phyloP scores from a whole-genome alignment of 495 filamentous ascomycete species.

The Gamarada debralockiae region DNA sequence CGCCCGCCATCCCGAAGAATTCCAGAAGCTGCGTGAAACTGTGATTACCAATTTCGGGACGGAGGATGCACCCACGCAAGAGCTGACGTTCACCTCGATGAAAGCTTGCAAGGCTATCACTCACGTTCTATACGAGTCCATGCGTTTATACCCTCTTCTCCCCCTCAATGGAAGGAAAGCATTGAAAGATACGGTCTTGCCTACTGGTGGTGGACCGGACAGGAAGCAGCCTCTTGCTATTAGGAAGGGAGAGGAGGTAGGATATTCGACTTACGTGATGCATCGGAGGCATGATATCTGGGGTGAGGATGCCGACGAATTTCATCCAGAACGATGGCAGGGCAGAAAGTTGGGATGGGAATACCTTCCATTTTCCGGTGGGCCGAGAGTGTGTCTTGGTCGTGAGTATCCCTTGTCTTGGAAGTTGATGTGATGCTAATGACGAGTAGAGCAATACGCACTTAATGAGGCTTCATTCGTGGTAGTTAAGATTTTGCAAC shows the following conservation, averaged over 20 bases:
- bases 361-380: conserved; percentile 55
- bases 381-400: conserved; percentile 78
- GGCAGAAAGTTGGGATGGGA: conserved; percentile 46
- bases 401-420: conserved; percentile 27
- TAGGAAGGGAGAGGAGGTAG: conserved; percentile 29
- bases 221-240: conserved; percentile 44
- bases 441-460: conserved; percentile 53
- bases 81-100: conserved; percentile 12
- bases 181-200: conserved; percentile 43
- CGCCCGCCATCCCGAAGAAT: conserved; percentile 58
- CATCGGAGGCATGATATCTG: conserved; percentile 21
- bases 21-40: conserved; percentile 47
- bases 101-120: conserved; percentile 17
- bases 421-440: not conserved
- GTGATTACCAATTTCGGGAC: conserved; percentile 18
- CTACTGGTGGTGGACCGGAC: conserved; percentile 44
- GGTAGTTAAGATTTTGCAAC: conserved; percentile 64
- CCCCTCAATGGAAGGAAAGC: conserved; percentile 48
- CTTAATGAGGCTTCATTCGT: conserved; percentile 76
- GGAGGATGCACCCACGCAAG: conserved; percentile 5
- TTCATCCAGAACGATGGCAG: conserved; percentile 54
- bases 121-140: conserved; percentile 19
- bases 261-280: conserved; percentile 15
- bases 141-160: conserved; percentile 57
- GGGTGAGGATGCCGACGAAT: conserved; percentile 45